A percentile compares a stretch with the other conserved stretches of the same genome.
Conservation (phyloP, 2,329 filamentous ascomycete species). For the Sclerotiophoma versabilis region DNA sequence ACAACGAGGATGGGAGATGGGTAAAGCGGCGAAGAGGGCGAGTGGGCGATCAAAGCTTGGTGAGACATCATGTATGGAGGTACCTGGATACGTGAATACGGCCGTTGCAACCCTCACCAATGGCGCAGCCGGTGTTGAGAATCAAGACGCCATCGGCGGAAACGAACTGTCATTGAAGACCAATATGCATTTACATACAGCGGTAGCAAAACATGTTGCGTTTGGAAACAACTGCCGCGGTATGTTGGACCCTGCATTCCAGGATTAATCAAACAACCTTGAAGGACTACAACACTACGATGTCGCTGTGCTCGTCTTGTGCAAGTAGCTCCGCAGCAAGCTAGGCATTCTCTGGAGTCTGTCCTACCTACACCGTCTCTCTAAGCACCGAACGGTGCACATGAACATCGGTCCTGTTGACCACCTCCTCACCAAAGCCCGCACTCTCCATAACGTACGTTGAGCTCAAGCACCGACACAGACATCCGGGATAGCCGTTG, state of each 20-base stretch:
- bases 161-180: too few species aligned
- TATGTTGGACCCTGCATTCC: constrained; percentile 1
- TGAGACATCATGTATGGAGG: constrained; percentile 6
- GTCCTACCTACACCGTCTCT: neutral
- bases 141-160: too few species aligned
- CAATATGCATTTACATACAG: neutral
- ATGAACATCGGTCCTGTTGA: neutral
- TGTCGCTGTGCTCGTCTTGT: neutral
- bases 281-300: too few species aligned
- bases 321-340: neutral
- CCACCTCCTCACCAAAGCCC: neutral
- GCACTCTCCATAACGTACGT: neutral
- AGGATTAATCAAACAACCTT: too few species aligned
- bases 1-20: neutral
- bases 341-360: neutral
- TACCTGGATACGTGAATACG: neutral
- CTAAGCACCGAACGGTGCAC: neutral
- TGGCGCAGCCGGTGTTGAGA: too few species aligned
- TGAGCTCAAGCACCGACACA: neutral
- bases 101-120: too few species aligned
- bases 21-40: neutral
- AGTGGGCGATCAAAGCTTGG: constrained; percentile 10
- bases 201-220: neutral
- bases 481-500: constrained; percentile 11
- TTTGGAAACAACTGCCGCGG: constrained; percentile 11